These are phyloP conservation scores for Pseudogymnoascus sp. DNA, from an alignment of 2,329 filamentous ascomycete genomes.

Conservation along the genomic window DNA sequence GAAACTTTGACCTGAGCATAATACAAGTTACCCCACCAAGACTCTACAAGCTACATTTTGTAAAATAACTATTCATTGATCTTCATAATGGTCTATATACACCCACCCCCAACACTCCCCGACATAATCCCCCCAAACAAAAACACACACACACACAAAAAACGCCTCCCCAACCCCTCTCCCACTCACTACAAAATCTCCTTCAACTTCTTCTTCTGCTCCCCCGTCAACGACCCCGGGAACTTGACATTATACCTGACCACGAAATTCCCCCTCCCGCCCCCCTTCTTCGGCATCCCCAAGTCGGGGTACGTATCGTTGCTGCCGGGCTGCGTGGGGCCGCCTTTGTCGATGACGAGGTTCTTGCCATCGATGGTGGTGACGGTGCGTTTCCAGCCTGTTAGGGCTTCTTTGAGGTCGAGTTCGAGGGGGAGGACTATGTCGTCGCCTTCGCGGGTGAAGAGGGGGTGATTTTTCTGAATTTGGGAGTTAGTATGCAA, in stretches of 20 bases:
- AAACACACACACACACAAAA: background rate
- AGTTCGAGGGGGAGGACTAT: slow-evolving; percentile 71
- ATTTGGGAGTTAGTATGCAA: no score
- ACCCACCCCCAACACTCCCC: background rate
- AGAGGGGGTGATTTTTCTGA: slow-evolving; percentile 79
- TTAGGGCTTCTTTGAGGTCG: slow-evolving; percentile 85
- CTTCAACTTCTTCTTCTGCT: slow-evolving; percentile 73
- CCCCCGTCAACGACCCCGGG: slow-evolving; percentile 64
- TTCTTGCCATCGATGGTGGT: slow-evolving; percentile 89
- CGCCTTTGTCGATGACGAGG: slow-evolving; percentile 67
- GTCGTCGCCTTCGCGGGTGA: slow-evolving; percentile 82
- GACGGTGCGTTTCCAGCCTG: slow-evolving; percentile 87
- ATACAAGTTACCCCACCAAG: no score
- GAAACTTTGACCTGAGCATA: no score
- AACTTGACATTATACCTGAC: slow-evolving; percentile 91
- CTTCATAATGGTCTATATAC: background rate
- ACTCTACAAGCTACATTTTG: background rate
- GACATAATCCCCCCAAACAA: background rate
- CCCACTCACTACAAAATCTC: slow-evolving; percentile 55
- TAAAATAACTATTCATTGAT: background rate
- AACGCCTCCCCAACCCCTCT: background rate
- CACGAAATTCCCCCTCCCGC: slow-evolving; percentile 76
- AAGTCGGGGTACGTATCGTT: slow-evolving; percentile 72
- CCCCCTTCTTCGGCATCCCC: slow-evolving; percentile 86
- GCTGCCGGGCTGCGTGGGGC: slow-evolving; percentile 78